Evolutionary conservation across 192 early-diverging fungal species (phyloP).

Genomic region (Geranomyces variabilis): DNA sequence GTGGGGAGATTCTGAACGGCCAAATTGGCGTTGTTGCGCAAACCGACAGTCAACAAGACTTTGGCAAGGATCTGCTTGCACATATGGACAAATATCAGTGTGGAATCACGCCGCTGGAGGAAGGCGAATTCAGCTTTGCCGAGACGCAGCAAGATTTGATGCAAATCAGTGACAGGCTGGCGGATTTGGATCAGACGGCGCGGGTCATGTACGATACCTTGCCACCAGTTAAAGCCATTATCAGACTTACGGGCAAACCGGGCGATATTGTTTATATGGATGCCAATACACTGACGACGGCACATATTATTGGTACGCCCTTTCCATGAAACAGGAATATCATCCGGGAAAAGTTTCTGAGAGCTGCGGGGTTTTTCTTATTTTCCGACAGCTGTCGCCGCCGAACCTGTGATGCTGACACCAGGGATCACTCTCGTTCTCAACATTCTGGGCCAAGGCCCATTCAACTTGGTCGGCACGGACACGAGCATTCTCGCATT

Average conservation of each 20-base stretch:
- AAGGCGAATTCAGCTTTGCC: constrained; percentile 6
- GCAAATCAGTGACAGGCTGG: neutral
- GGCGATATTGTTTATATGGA: constrained; percentile 16
- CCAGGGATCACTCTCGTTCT: constrained; percentile 13
- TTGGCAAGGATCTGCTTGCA: neutral
- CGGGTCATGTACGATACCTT: neutral
- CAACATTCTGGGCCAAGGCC: constrained; percentile 7
- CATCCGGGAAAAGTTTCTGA: neutral
- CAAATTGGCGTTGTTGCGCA: neutral
- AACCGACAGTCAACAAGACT: neutral
- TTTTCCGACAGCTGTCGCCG: neutral
- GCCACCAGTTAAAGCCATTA: neutral
- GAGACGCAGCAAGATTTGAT: constrained; percentile 7
- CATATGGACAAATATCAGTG: neutral
- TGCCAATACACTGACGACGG: neutral
- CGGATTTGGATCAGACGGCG: constrained; percentile 12
- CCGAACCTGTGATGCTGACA: constrained; percentile 14
- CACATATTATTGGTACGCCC: constrained; percentile 6
- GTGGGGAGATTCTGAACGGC: neutral
- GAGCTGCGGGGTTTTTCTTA: neutral
- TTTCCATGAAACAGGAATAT: neutral
- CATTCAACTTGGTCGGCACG: neutral
- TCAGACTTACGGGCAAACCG: neutral
- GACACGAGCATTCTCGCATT: constrained; percentile 21
- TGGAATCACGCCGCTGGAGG: neutral